Percentiles rank a stretch among this genome's conserved stretches.
Evolutionary conservation across 2,329 filamentous ascomycete species (phyloP).

Genomic region (Saccharata proteae): DNA sequence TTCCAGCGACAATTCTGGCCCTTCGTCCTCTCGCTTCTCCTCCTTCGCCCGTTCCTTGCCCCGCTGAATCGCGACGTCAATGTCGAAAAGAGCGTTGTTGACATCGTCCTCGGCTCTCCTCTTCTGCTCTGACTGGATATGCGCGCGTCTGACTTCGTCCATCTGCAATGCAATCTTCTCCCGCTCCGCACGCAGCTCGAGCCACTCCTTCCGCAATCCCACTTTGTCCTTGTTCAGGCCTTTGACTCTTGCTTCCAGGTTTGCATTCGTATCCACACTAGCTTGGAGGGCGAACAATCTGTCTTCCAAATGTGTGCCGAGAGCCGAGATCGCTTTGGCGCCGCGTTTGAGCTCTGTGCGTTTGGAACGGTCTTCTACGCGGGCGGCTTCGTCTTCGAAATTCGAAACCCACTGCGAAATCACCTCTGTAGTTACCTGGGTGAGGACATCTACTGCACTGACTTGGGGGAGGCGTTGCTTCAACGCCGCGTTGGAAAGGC

Average conservation of each 20-base stretch:
- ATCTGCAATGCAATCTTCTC: conserved; percentile 38
- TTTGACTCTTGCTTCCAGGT: conserved; percentile 33
- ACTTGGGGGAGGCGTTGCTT: conserved; percentile 21
- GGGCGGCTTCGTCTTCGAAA: conserved; percentile 26
- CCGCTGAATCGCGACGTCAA: conserved; percentile 23
- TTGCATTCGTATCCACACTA: conserved; percentile 38
- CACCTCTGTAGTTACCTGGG: conserved; percentile 38
- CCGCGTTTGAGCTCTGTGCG: conserved; percentile 31
- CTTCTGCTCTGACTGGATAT: conserved; percentile 15
- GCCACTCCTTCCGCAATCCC: conserved; percentile 33
- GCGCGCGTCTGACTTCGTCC: conserved; percentile 32
- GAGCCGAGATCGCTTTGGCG: conserved; percentile 35
- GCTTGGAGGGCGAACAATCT: conserved; percentile 40
- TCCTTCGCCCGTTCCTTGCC: conserved; percentile 20
- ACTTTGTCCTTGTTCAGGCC: conserved; percentile 33
- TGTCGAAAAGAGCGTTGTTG: conserved; percentile 21
- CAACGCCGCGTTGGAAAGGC: conserved; percentile 13
- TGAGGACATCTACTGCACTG: conserved; percentile 40
- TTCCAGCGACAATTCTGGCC: conserved; percentile 17
- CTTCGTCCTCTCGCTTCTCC: conserved; percentile 21
- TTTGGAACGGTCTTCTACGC: conserved; percentile 26
- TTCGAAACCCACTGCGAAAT: conserved; percentile 33
- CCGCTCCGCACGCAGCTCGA: conserved; percentile 35
- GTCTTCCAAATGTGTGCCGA: conserved; percentile 35
- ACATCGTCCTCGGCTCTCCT: conserved; percentile 15